Evolutionary conservation across 805 yeast species (phyloP).

Genomic region (Candida ficus): DNA sequence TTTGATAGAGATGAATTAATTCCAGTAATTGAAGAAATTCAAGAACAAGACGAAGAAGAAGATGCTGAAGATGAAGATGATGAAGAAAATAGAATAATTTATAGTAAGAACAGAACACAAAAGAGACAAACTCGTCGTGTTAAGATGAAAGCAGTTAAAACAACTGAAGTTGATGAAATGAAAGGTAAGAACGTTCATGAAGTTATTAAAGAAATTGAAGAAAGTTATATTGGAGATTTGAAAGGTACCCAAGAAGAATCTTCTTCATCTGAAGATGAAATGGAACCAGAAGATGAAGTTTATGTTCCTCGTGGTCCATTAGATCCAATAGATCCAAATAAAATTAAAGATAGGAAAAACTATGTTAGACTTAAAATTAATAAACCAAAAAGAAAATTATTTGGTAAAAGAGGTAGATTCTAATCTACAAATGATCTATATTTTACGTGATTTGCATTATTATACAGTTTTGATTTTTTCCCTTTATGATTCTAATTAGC

Average conservation of each 20-base stretch:
- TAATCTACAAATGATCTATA: no score
- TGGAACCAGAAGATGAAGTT: conserved; percentile 18
- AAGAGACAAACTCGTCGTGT: conserved; percentile 29
- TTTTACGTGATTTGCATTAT: no score
- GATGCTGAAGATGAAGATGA: conserved; percentile 8
- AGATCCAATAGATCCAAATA: conserved; percentile 32
- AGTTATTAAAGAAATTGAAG: conserved; percentile 11
- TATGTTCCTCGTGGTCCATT: conserved; percentile 16
- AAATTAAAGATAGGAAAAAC: conserved; percentile 27
- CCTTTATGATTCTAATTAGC: conserved; percentile 25
- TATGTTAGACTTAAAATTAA: conserved; percentile 49
- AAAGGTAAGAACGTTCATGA: conserved; percentile 22
- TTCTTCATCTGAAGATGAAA: conserved; percentile 9
- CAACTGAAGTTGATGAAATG: conserved; percentile 29
- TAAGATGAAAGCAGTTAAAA: conserved; percentile 21
- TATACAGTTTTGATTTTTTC: not conserved
- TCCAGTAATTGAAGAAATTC: conserved; percentile 17
- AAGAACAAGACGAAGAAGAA: no score
- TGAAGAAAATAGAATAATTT: conserved; percentile 13
- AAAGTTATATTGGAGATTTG: not conserved
- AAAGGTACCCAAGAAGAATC: not conserved
- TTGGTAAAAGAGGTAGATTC: conserved; percentile 32
- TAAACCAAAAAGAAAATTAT: conserved; percentile 34
- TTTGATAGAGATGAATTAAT: conserved; percentile 14
- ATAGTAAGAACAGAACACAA: conserved; percentile 29